A percentile compares a stretch with the other conserved stretches of the same genome.
Conservation (phyloP, 2,329 filamentous ascomycete genomes). For the Hymenotorrendiella dingleyae region DNA sequence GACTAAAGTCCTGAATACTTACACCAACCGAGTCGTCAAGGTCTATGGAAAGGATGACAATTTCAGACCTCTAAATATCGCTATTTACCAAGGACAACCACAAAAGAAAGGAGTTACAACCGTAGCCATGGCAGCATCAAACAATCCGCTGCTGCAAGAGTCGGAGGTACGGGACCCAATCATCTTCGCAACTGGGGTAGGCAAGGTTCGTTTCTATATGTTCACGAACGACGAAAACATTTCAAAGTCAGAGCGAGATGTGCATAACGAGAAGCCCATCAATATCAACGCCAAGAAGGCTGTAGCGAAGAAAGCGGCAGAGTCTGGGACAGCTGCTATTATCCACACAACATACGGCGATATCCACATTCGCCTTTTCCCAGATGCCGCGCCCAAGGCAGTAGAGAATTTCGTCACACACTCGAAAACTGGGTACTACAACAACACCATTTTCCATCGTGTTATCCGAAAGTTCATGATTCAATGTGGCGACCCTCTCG, state of each 20-base stretch:
- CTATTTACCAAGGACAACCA: slow-evolving; percentile 89
- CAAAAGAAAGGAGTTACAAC: slow-evolving; percentile 92
- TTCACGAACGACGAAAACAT: slow-evolving; percentile 87
- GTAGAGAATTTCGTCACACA: slow-evolving; percentile 98
- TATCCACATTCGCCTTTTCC: slow-evolving; percentile 88
- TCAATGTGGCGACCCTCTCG: slow-evolving; percentile 75
- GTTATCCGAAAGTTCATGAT: slow-evolving; percentile 99
- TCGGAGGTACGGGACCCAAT: slow-evolving; percentile 89
- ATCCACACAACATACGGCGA: slow-evolving; percentile 93
- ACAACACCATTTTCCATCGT: slow-evolving; percentile 94
- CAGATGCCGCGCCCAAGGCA: slow-evolving; percentile 84
- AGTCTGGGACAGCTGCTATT: slow-evolving; percentile 73
- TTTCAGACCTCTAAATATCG: slow-evolving; percentile 74
- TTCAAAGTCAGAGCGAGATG: slow-evolving; percentile 76
- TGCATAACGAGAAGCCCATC: slow-evolving; percentile 90
- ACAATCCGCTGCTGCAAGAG: slow-evolving; percentile 87
- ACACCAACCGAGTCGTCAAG: slow-evolving; percentile 87
- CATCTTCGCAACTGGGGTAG: slow-evolving; percentile 73
- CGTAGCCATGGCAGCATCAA: slow-evolving; percentile 93
- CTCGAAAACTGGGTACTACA: slow-evolving; percentile 86
- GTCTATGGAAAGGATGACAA: slow-evolving; percentile 87
- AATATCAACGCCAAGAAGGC: slow-evolving; percentile 51
- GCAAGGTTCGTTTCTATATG: slow-evolving; percentile 94
- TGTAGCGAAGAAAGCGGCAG: slow-evolving; percentile 53
- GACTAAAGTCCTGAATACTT: slow-evolving; percentile 91